A percentile compares a stretch with the other conserved stretches of the same genome.
These are phyloP conservation scores for Fusarium buxicola DNA, from an alignment of 2,329 filamentous ascomycete genomes.

Conservation along the genomic window DNA sequence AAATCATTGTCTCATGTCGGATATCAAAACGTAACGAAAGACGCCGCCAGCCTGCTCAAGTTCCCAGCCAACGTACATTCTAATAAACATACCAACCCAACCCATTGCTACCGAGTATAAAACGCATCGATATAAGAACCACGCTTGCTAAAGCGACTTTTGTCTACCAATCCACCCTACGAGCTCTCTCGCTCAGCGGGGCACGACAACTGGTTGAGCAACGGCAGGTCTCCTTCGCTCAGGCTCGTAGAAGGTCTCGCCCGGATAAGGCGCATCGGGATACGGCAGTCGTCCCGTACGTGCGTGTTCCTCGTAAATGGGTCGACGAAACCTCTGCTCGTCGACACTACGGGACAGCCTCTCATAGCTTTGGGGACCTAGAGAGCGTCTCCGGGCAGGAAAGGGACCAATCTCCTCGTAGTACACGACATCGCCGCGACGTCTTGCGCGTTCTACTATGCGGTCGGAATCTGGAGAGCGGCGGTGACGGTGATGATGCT, in stretches of 20 bases:
- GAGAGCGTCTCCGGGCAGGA: conserved; percentile 19
- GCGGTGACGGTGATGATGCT: conserved; percentile 27
- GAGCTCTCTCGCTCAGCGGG: conserved; percentile 23
- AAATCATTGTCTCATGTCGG: conserved; percentile 8
- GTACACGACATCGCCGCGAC: conserved; percentile 34
- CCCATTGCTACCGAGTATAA: not conserved
- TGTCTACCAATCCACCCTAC: not conserved
- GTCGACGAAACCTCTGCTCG: conserved; percentile 24
- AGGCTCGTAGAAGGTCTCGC: conserved; percentile 37
- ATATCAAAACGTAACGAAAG: conserved; percentile 9
- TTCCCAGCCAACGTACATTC: not conserved
- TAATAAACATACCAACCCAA: not conserved
- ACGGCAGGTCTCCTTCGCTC: conserved; percentile 27
- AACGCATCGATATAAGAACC: conserved; percentile 1
- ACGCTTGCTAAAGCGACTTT: not conserved
- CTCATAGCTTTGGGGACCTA: conserved; percentile 31
- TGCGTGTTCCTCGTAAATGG: conserved; percentile 13
- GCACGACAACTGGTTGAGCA: conserved; percentile 23
- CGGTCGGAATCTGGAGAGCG: conserved; percentile 24
- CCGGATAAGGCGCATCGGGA: conserved; percentile 36
- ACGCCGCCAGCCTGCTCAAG: conserved; percentile 10
- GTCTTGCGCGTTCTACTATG: conserved; percentile 28
- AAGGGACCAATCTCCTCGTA: conserved; percentile 33
- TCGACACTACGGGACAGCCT: conserved; percentile 27
- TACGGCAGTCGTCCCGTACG: conserved; percentile 29